Conservation (phyloP, 768 basidiomycete species). For the Phylloporus rhodoxanthus region DNA sequence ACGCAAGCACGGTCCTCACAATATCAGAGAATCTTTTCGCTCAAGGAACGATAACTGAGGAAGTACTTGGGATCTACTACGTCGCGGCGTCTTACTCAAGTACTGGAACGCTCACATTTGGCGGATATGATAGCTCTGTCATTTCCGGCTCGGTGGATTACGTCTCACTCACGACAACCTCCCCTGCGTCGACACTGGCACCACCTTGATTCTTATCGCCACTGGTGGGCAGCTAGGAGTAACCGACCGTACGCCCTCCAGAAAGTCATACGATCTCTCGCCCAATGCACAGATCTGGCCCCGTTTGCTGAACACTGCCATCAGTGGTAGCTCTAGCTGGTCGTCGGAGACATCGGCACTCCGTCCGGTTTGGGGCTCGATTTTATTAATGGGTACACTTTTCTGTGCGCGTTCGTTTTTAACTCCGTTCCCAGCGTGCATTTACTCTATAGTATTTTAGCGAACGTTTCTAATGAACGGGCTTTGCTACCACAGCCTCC, state of each 20-base stretch:
- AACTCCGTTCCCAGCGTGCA: no score
- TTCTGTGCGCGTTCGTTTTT: neutral
- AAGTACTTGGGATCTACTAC: conserved; percentile 29
- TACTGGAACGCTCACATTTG: conserved; percentile 23
- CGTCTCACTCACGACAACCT: conserved; percentile 19
- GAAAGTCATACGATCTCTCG: neutral
- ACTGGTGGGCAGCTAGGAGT: neutral
- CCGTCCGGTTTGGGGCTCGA: neutral
- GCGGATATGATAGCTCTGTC: conserved; percentile 15
- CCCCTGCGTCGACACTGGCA: conserved; percentile 13
- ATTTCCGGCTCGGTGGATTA: conserved; percentile 17
- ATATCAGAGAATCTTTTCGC: conserved; percentile 25
- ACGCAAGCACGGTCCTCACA: conserved; percentile 2
- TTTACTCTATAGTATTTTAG: neutral
- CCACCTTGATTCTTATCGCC: neutral
- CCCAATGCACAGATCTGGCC: neutral
- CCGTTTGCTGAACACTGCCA: neutral
- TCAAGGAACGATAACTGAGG: conserved; percentile 24
- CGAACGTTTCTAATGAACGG: neutral
- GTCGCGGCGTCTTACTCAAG: conserved; percentile 16
- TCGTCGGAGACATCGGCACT: neutral
- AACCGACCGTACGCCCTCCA: neutral
- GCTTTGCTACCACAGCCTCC: neutral
- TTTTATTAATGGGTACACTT: neutral
- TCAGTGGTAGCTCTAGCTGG: neutral